A percentile compares a stretch with the other conserved stretches of the same genome.
Conservation (phyloP, 352 stramenopile species). For the Lagenidium sp. region DNA sequence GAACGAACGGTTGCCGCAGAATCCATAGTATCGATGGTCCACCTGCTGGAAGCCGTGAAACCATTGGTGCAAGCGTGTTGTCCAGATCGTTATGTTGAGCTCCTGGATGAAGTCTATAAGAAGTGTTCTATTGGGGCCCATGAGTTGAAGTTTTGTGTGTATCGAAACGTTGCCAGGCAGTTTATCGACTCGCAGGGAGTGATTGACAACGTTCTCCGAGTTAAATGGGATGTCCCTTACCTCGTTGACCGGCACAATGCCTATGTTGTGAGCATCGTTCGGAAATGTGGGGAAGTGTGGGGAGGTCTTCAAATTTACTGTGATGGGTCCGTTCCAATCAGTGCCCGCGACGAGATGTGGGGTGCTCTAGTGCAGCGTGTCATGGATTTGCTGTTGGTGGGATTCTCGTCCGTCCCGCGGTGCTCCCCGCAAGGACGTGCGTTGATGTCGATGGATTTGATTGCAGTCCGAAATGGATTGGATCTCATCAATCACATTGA, state of each 20-base stretch:
- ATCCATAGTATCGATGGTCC: slow-evolving; percentile 42
- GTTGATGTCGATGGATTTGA: slow-evolving; percentile 96
- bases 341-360: slow-evolving; percentile 75
- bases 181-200: too few species aligned
- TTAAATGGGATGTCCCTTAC: slow-evolving; percentile 60
- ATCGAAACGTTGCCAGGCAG: slow-evolving; percentile 38
- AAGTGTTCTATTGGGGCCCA: slow-evolving; percentile 30
- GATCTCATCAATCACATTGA: slow-evolving; percentile 78
- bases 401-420: slow-evolving; percentile 81
- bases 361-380: slow-evolving; percentile 67
- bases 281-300: slow-evolving; percentile 75
- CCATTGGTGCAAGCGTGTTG: slow-evolving; percentile 54
- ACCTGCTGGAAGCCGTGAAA: slow-evolving; percentile 60
- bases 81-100: slow-evolving; percentile 47
- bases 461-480: slow-evolving; percentile 80
- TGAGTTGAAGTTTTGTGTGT: slow-evolving; percentile 61
- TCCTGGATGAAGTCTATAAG: slow-evolving; percentile 64
- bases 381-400: slow-evolving; percentile 88
- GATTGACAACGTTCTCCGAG: slow-evolving; percentile 15
- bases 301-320: slow-evolving; percentile 56
- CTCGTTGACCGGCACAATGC: slow-evolving; percentile 67
- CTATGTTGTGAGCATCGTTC: slow-evolving; percentile 73
- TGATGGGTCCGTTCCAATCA: slow-evolving; percentile 54
- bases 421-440: slow-evolving; percentile 93
- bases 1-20: slow-evolving; percentile 60